A percentile compares a stretch with the other conserved stretches of the same genome.
Evolutionary conservation across 306 rosid genomes (phyloP).

Genomic region (Prunus mira): DNA sequence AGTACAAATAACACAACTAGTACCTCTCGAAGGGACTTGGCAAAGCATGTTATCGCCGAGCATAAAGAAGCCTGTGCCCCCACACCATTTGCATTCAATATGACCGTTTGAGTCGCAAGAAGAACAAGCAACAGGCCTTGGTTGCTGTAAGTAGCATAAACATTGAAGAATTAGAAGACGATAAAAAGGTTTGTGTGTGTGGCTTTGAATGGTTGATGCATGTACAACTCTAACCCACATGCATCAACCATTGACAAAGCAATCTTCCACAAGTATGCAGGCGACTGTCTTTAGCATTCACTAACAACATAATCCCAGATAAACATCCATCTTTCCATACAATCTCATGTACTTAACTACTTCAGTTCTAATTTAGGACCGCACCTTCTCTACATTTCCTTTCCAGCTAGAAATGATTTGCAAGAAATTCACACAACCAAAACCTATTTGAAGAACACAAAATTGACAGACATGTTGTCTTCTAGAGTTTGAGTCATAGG

Average conservation of each 20-base stretch:
- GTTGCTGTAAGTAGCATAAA: conserved; percentile 61
- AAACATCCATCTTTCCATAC: background rate
- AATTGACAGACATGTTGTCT: too few relatives aligned
- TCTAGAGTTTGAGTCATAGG: too few relatives aligned
- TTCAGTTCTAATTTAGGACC: background rate
- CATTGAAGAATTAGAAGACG: conserved; percentile 16
- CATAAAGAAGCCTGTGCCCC: conserved; percentile 87
- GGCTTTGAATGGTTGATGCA: background rate
- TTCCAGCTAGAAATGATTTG: background rate
- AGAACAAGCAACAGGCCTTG: conserved; percentile 76
- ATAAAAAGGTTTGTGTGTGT: background rate
- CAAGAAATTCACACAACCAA: background rate
- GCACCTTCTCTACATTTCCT: background rate
- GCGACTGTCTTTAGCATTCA: background rate
- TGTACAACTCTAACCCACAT: background rate
- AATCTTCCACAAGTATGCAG: background rate
- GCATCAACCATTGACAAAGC: background rate
- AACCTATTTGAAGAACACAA: too few relatives aligned
- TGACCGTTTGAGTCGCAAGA: conserved; percentile 81
- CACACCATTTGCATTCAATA: conserved; percentile 89
- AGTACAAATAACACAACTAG: conserved; percentile 68
- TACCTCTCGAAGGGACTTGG: conserved; percentile 89
- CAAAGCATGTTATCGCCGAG: conserved; percentile 97
- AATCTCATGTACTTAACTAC: background rate
- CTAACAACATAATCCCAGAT: background rate